Evolutionary conservation across 2,329 filamentous ascomycete species (phyloP).

Genomic region (Leptographium procerum): DNA sequence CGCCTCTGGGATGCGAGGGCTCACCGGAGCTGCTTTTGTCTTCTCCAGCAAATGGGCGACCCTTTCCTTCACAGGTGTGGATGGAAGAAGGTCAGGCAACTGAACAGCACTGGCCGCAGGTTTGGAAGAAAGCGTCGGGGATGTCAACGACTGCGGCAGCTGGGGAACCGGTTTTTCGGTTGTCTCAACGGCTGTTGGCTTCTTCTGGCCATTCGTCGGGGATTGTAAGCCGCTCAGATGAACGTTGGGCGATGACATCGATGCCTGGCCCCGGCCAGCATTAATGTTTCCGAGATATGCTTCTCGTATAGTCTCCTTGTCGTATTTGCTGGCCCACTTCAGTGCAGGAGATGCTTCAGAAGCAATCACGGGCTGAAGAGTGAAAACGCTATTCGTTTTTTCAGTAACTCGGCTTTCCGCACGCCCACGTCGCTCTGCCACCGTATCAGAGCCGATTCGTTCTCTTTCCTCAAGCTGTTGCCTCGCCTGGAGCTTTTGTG

Average conservation of each 20-base stretch:
- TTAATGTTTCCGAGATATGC: constrained; percentile 70
- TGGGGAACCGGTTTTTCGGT: constrained; percentile 4
- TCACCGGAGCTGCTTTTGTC: not conserved
- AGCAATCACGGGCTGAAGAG: constrained; percentile 72
- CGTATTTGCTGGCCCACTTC: constrained; percentile 95
- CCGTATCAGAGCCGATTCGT: constrained; percentile 15
- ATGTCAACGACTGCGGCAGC: not conserved
- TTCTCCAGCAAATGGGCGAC: not conserved
- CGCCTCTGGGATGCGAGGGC: not conserved
- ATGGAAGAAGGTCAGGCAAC: not conserved
- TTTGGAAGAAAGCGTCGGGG: not conserved
- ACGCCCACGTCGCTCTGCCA: constrained; percentile 33
- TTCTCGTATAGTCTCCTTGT: constrained; percentile 74
- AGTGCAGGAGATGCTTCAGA: constrained; percentile 84
- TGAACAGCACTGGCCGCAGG: not conserved
- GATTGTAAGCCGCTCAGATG: constrained; percentile 7
- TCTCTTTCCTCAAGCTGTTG: constrained; percentile 46
- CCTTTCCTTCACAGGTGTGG: not conserved
- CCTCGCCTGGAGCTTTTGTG: constrained; percentile 66
- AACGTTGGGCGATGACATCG: constrained; percentile 6
- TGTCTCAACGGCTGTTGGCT: not conserved
- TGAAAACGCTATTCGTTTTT: constrained; percentile 86
- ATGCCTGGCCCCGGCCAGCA: constrained; percentile 51
- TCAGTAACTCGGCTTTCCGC: constrained; percentile 40
- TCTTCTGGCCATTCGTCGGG: not conserved